Conservation (phyloP, 139 green algal species). For the Edaphochlamys debaryana region DNA sequence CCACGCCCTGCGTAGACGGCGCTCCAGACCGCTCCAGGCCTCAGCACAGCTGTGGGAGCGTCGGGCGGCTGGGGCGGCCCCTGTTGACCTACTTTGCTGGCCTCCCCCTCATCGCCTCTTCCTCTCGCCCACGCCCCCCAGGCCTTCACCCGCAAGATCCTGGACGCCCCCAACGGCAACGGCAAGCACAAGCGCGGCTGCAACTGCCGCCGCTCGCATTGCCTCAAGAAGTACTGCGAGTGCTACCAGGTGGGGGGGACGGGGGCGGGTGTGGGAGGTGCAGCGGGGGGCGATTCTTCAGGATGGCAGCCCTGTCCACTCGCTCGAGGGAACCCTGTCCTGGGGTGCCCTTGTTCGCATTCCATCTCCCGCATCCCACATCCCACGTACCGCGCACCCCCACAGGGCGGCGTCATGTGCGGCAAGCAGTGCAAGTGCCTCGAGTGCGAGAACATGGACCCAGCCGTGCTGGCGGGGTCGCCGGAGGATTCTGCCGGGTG, state of each 20-base stretch:
- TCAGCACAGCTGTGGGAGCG: no score
- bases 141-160: slow-evolving; percentile 55
- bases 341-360: background rate
- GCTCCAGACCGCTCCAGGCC: no score
- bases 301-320: no score
- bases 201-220: slow-evolving; percentile 88
- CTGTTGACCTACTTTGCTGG: no score
- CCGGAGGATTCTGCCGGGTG: background rate
- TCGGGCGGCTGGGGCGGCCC: no score
- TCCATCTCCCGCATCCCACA: no score
- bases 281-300: no score
- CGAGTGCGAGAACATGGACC: slow-evolving; percentile 53
- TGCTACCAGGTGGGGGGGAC: slow-evolving; percentile 92
- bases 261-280: background rate
- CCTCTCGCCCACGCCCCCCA: no score
- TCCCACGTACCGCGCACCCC: no score
- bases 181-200: slow-evolving; percentile 82
- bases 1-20: no score
- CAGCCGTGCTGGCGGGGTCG: background rate
- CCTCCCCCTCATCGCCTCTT: no score
- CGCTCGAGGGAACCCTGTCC: no score
- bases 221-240: slow-evolving; percentile 99
- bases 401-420: slow-evolving; percentile 84
- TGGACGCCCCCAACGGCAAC: slow-evolving; percentile 37
- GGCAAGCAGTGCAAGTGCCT: slow-evolving; percentile 88